Percentiles rank a stretch among this genome's conserved stretches.
Evolutionary conservation across 495 filamentous ascomycete genomes (phyloP).

Genomic region (Hypoxylon intermedium): DNA sequence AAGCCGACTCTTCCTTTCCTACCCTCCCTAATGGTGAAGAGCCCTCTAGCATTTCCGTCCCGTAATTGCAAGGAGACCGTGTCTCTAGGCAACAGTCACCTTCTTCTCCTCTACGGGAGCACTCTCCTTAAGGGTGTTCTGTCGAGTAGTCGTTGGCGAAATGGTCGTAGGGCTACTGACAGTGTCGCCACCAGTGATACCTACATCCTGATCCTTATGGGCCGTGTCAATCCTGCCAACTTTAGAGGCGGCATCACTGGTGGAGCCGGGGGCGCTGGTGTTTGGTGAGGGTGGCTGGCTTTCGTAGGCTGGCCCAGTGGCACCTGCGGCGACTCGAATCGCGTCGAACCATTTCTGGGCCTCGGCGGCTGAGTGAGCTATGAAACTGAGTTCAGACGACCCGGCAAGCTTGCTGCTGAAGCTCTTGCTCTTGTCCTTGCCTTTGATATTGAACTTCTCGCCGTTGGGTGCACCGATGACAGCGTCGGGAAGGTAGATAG

Average conservation of each 20-base stretch:
- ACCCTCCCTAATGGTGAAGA: not conserved
- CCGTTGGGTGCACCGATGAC: slow-evolving; percentile 75
- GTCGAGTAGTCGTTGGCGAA: slow-evolving; percentile 33
- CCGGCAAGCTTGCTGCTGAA: slow-evolving; percentile 61
- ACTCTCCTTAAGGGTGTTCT: slow-evolving; percentile 23
- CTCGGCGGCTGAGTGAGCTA: slow-evolving; percentile 74
- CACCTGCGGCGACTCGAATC: slow-evolving; percentile 59
- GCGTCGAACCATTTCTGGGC: slow-evolving; percentile 84
- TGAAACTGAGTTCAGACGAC: slow-evolving; percentile 60
- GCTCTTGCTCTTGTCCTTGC: slow-evolving; percentile 74
- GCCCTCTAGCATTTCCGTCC: slow-evolving; percentile 3
- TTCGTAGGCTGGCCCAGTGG: slow-evolving; percentile 43
- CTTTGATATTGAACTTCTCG: slow-evolving; percentile 91
- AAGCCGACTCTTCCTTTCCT: slow-evolving; percentile 5
- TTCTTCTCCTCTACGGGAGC: slow-evolving; percentile 39
- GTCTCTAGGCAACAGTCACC: slow-evolving; percentile 27
- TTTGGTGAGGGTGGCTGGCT: slow-evolving; percentile 37
- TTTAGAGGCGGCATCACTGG: slow-evolving; percentile 17
- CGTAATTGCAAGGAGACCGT: slow-evolving; percentile 2
- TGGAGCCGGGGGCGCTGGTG: slow-evolving; percentile 12
- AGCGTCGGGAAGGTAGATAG: slow-evolving; percentile 92
- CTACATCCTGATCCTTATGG: slow-evolving; percentile 47
- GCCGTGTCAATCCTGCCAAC: slow-evolving; percentile 33
- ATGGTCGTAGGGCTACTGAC: slow-evolving; percentile 47
- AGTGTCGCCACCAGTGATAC: slow-evolving; percentile 46